These are phyloP conservation scores for Rickenella mellea DNA, from an alignment of 768 basidiomycete species.

Conservation along the genomic window DNA sequence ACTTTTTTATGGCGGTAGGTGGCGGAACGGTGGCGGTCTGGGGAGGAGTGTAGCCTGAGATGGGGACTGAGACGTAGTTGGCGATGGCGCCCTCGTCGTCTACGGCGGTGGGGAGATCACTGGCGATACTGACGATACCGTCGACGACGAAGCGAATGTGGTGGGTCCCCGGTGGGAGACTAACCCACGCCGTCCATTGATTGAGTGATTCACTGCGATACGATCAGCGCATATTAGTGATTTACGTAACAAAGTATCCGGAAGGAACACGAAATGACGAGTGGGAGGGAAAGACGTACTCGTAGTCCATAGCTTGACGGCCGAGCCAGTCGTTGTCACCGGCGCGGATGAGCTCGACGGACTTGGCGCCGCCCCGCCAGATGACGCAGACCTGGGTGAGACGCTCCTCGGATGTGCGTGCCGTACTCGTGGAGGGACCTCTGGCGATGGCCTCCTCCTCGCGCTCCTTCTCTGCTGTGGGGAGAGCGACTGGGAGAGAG, in stretches of 20 bases:
- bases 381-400: constrained; percentile 23
- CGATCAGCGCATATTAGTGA: neutral
- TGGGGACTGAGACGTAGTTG: constrained; percentile 78
- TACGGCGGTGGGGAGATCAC: constrained; percentile 78
- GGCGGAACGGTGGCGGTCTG: constrained; percentile 23
- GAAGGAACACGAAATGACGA: neutral
- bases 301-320: constrained; percentile 50
- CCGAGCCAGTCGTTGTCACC: constrained; percentile 75
- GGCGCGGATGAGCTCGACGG: constrained; percentile 60
- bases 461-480: constrained; percentile 19
- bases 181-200: constrained; percentile 29
- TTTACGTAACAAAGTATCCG: neutral
- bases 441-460: constrained; percentile 19
- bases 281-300: constrained; percentile 24
- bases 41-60: constrained; percentile 18
- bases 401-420: neutral
- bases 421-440: neutral
- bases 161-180: constrained; percentile 82
- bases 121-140: constrained; percentile 71
- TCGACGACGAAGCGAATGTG: constrained; percentile 95
- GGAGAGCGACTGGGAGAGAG: constrained; percentile 48
- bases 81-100: constrained; percentile 92
- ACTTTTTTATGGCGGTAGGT: constrained; percentile 9
- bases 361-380: constrained; percentile 58
- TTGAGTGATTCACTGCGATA: constrained; percentile 4